Conservation (phyloP, 2,329 filamentous ascomycete species). For the Ilyonectria mors-panacis region DNA sequence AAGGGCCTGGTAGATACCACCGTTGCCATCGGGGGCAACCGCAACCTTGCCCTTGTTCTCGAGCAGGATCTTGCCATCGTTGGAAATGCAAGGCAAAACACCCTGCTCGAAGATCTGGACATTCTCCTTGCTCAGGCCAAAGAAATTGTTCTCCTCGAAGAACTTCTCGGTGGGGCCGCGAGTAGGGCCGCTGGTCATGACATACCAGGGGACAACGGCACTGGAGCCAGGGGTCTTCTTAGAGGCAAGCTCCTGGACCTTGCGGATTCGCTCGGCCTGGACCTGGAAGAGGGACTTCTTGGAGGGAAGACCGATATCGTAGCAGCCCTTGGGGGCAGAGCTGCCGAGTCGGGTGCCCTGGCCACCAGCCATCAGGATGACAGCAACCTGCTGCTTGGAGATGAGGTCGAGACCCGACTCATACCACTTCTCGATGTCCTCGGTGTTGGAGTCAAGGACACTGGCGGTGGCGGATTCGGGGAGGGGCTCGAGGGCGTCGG, state of each 20-base stretch:
- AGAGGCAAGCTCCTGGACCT: slow-evolving; percentile 85
- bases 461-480: slow-evolving; percentile 90
- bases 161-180: slow-evolving; percentile 92
- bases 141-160: slow-evolving; percentile 91
- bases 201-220: slow-evolving; percentile 92
- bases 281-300: slow-evolving; percentile 97
- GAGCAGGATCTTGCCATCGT: slow-evolving; percentile 96
- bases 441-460: slow-evolving; percentile 87
- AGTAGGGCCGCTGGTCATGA: slow-evolving; percentile 98
- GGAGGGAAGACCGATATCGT: slow-evolving; percentile 93
- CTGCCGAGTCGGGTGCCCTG: slow-evolving; percentile 96
- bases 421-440: slow-evolving; percentile 89
- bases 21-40: slow-evolving; percentile 97
- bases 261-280: slow-evolving; percentile 93
- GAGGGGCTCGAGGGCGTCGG: slow-evolving; percentile 82
- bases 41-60: slow-evolving; percentile 93
- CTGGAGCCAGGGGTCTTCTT: slow-evolving; percentile 71
- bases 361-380: slow-evolving; percentile 97
- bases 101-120: slow-evolving; percentile 97
- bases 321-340: slow-evolving; percentile 97
- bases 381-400: slow-evolving; percentile 81
- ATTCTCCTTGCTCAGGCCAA: slow-evolving; percentile 88
- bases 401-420: slow-evolving; percentile 85
- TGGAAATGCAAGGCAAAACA: slow-evolving; percentile 95
- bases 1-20: slow-evolving; percentile 94